A percentile compares a stretch with the other conserved stretches of the same genome.
phyloP scores from a whole-genome alignment of 768 basidiomycete species.

The Boletus tomentosulus region DNA sequence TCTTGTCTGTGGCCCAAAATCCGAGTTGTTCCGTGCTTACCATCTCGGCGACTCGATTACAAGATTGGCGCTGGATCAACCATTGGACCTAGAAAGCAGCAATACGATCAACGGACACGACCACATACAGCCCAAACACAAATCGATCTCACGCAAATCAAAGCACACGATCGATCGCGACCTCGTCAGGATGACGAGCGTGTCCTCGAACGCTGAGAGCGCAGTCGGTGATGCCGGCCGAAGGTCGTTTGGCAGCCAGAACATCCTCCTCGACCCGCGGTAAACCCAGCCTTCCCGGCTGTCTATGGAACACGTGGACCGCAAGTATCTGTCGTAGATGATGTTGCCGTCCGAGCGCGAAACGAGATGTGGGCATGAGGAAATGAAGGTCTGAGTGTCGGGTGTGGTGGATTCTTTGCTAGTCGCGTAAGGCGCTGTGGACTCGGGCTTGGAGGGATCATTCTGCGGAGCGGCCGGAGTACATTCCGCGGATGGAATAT shows the following conservation, averaged over 20 bases:
- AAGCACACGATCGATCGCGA: constrained; percentile 2
- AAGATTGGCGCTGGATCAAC: not conserved
- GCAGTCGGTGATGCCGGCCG: constrained; percentile 6
- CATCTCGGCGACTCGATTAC: not conserved
- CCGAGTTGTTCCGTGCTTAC: not conserved
- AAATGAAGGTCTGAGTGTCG: not conserved
- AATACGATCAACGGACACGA: not conserved
- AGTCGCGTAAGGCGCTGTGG: not conserved
- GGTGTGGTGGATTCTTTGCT: not conserved
- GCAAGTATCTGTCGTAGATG: constrained; percentile 13
- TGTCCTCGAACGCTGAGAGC: constrained; percentile 10
- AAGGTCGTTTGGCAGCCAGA: constrained; percentile 16
- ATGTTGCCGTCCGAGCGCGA: constrained; percentile 10
- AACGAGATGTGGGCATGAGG: constrained; percentile 9
- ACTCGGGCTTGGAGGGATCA: not conserved
- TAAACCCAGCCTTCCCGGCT: constrained; percentile 14
- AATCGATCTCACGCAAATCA: constrained; percentile 13
- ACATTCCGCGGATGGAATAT: not conserved
- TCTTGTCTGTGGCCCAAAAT: not conserved
- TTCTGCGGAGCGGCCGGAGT: not conserved
- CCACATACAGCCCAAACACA: not conserved
- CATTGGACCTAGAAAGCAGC: not conserved
- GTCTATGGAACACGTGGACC: constrained; percentile 13
- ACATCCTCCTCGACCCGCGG: constrained; percentile 9
- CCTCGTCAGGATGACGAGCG: constrained; percentile 5